These are phyloP conservation scores for Rhodotorula kratochvilovae DNA, from an alignment of 768 basidiomycete genomes.

Conservation along the genomic window DNA sequence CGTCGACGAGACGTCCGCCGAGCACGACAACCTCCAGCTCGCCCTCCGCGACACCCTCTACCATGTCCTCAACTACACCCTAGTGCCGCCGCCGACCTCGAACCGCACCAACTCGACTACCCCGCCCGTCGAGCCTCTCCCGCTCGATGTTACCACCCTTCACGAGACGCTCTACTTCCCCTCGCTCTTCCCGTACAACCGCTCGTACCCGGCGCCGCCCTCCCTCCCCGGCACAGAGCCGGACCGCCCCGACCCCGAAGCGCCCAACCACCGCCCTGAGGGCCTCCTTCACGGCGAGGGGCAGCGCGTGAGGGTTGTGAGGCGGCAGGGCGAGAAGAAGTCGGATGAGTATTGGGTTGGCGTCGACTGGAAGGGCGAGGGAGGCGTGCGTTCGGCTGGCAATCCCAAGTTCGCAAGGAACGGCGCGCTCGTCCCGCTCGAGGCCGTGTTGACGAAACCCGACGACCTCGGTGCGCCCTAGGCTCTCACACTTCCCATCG, in stretches of 20 bases:
- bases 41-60: constrained; percentile 85
- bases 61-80: constrained; percentile 79
- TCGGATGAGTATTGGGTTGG: constrained; percentile 55
- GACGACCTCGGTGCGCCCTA: constrained; percentile 62
- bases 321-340: constrained; percentile 11
- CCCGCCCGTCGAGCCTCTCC: constrained; percentile 10
- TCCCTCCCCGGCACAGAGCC: constrained; percentile 30
- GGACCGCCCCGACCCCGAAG: constrained; percentile 15
- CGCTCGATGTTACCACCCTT: constrained; percentile 61
- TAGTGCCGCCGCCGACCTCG: constrained; percentile 53
- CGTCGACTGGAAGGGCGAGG: constrained; percentile 72
- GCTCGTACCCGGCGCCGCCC: constrained; percentile 27
- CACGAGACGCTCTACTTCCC: constrained; percentile 59
- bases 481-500: background rate
- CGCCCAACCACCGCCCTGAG: constrained; percentile 54
- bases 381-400: constrained; percentile 65
- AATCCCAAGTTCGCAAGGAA: constrained; percentile 61
- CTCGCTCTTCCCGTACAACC: constrained; percentile 62
- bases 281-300: constrained; percentile 75
- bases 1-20: constrained; percentile 49
- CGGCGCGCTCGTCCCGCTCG: constrained; percentile 71
- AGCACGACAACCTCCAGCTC: constrained; percentile 75
- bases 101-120: constrained; percentile 42
- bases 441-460: constrained; percentile 69
- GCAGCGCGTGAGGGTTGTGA: constrained; percentile 67